Evolutionary conservation across 805 yeast species (phyloP), one percentile per base, ranked within the genome.

Genomic region (Ogataea naganishii): DNA sequence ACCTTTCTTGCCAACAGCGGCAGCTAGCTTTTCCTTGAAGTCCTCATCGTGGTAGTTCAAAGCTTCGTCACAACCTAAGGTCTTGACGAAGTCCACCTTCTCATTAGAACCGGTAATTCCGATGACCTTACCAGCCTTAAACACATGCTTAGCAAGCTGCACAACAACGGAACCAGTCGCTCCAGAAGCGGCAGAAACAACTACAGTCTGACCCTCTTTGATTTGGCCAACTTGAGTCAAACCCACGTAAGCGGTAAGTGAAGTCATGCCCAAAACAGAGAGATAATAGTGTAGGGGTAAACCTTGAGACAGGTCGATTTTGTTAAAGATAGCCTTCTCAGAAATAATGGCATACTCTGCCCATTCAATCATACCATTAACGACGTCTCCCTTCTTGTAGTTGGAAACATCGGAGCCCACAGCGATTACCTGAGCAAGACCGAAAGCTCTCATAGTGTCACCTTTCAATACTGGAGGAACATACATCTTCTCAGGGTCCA

Each of bases 101-200:
- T 62, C 75, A 5, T 53, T 61, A 7, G 75, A 68, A 33, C 83
- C 81, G 12, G 81, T 72, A 38, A 75, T 65, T 24, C 77, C 83
- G 45, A 75, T 62, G 16, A 77, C 75, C 40, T 61, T 67, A 24
- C 62, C 52, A 18, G 78, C 78, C 21, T 68, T 67, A 46, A 67
- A 60, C 8, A 69, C 50, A 23, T 65, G 54, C 36, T 71, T 57
- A 24, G 81, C 76, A 9, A 77, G 46, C 47, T 75, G 82, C 14
- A 75, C 69, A 27, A 61, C 69, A 27, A 64, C 53, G 16, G 72
- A 64, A 10, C 84, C 84, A n/a, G 78, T 77, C n/a, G 82, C 81
- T 36, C 85, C 85, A 6, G 78, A 67, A 10, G 84, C 84, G 34
- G 81, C 83, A 13, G 77, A 68, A 26, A 77, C 57, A 26, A 75